A percentile compares a stretch with the other conserved stretches of the same genome.
Evolutionary conservation across 108 stramenopile species (phyloP).

Genomic region (Cyclotella choctawhatcheeana): DNA sequence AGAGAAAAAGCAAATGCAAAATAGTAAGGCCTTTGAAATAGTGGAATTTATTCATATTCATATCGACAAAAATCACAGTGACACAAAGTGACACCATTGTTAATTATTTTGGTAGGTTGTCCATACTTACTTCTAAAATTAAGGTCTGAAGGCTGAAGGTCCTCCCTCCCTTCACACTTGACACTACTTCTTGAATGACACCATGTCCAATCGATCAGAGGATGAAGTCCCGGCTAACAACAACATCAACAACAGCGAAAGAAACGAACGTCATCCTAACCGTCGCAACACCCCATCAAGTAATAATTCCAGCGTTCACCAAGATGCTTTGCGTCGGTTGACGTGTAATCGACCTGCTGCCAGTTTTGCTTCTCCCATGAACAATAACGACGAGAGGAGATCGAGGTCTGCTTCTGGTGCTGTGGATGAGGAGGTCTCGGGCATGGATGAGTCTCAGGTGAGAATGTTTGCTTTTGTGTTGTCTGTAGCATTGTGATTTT

Average conservation of each 20-base stretch:
- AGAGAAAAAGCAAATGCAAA: no score
- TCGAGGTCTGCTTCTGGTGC: background rate
- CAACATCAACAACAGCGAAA: background rate
- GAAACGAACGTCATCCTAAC: no score
- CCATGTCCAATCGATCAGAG: conserved; percentile 1
- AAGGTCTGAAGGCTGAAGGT: no score
- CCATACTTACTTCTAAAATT: no score
- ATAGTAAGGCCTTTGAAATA: no score
- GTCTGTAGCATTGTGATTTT: background rate
- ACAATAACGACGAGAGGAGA: background rate
- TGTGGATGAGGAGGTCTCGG: background rate
- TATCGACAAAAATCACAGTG: no score
- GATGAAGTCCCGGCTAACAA: background rate
- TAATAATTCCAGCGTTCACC: background rate
- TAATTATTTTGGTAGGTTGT: no score
- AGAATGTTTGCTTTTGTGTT: no score
- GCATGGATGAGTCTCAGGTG: background rate
- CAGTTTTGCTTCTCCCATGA: background rate
- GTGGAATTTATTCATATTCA: no score
- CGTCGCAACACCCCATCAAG: background rate
- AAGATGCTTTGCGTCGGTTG: conserved; percentile 19
- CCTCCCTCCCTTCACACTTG: no score
- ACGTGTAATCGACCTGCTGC: conserved; percentile 16
- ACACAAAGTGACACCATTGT: no score
- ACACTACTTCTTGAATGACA: no score